Base-by-base conservation (phyloP, 2,329 filamentous ascomycete species). In the Fonsecaea multimorphosa region DNA sequence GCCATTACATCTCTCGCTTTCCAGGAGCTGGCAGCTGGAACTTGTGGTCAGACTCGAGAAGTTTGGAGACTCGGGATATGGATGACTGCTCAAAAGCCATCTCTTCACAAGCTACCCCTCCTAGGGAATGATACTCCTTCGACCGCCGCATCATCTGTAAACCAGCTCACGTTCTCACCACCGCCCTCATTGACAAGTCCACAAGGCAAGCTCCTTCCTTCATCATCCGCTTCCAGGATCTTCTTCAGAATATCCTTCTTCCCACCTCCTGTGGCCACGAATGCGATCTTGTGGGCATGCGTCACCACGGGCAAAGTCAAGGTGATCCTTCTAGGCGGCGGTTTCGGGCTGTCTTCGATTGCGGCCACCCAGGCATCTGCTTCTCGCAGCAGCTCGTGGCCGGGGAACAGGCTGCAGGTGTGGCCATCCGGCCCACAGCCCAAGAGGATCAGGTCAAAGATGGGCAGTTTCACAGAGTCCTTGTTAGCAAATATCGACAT, bases 401-500 rank as follows among this genome's bases (percentile, higher is more conserved):
- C 90, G 4, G 95, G 95, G 84, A 99, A 99, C 59, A 99, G 84
- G 73, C 91, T 95, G 88, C 95, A 98, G 36, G 95, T 98, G 82
- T 99, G 95, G 59, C 95, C 95, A 78, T 98, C 95, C 14, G 95
- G 94, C 0, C 95, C 95, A 77, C 92, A 96, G 73, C 95, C 95
- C 49, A 99, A 88, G 49, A 99, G 87, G 62, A 99, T 84, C 60
- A 99, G 86, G 78, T 99, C 95, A 78, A 98, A 99, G 75, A 97
- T 91, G 72, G 95, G 95, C 53, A 97, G 84, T 79, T 92, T 93
- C 77, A 99, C 94, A 70, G 91, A 95, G 81, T 99, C 95, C 76
- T 94, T 90, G 70, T 89, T 90, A 16, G 95, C 95, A 75, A 99
- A 99, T 72, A 88, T 89, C 68, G 82, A 84, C 74, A 97, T 93